These are phyloP conservation scores for Saccharum hybrid DNA, from an alignment of 202 grass and related monocot species.

Conservation along the genomic window DNA sequence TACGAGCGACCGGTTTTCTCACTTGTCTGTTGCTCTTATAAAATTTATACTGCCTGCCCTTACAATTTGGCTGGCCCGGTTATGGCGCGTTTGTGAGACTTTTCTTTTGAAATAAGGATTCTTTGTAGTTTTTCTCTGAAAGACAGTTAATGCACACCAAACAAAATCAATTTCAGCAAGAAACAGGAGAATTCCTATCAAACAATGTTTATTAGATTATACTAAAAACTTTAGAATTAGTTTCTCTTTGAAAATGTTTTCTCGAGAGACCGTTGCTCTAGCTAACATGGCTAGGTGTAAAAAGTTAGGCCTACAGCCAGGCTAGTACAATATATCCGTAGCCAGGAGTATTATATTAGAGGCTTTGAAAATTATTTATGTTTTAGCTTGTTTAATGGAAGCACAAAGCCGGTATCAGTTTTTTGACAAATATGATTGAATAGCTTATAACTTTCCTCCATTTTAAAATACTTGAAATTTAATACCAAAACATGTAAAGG, in stretches of 20 bases:
- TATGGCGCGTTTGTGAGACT: not conserved
- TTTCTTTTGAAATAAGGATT: not conserved
- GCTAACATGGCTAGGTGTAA: not conserved
- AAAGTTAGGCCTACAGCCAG: not conserved
- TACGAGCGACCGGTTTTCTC: conserved; percentile 2
- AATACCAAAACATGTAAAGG: not conserved
- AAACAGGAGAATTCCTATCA: not conserved
- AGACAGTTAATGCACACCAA: not conserved
- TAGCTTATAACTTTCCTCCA: too few relatives aligned
- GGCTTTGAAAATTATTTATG: too few relatives aligned
- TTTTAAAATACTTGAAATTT: not conserved
- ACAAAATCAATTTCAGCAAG: not conserved
- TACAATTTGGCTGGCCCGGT: too few relatives aligned
- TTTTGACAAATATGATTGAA: too few relatives aligned
- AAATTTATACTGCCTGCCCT: not conserved
- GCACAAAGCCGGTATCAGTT: too few relatives aligned
- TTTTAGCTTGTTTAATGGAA: too few relatives aligned
- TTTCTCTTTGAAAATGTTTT: not conserved
- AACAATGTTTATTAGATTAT: not conserved
- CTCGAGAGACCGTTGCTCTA: not conserved
- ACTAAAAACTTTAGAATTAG: not conserved
- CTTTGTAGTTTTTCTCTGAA: not conserved
- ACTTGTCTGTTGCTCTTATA: not conserved
- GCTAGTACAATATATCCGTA: too few relatives aligned
- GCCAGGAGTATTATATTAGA: too few relatives aligned